Conservation (phyloP, 2,329 filamentous ascomycete genomes). For the Torrubiellomyces zombiae region DNA sequence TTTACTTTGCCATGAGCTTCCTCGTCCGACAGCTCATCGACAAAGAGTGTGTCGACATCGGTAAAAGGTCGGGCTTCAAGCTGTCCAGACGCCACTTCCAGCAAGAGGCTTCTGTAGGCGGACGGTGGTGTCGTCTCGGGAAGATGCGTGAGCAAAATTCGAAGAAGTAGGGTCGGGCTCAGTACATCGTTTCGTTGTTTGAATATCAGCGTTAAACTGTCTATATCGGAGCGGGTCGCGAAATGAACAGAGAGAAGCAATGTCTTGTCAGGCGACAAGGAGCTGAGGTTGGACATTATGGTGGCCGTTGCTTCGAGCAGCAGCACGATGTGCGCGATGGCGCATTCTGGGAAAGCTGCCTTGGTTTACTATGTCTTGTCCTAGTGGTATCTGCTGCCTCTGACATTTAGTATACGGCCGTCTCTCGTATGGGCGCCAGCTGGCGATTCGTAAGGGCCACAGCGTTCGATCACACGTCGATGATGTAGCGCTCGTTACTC, state of each 20-base stretch:
- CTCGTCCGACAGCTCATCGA: slow-evolving; percentile 43
- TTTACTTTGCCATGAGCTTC: slow-evolving; percentile 46
- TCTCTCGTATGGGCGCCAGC: no score
- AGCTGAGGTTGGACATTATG: no score
- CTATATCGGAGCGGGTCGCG: slow-evolving; percentile 48
- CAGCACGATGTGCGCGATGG: no score
- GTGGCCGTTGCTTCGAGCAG: no score
- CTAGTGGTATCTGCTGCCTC: no score
- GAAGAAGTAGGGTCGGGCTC: slow-evolving; percentile 52
- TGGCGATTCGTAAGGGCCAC: no score
- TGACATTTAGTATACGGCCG: no score
- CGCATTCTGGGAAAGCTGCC: no score
- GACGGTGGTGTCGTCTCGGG: slow-evolving; percentile 52
- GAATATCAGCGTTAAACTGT: slow-evolving; percentile 44
- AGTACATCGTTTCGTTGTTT: no score
- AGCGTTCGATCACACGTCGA: no score
- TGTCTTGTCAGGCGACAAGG: slow-evolving; percentile 49
- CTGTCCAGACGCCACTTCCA: slow-evolving; percentile 34
- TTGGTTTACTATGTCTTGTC: no score
- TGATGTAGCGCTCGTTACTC: no score
- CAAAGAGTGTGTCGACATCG: slow-evolving; percentile 36
- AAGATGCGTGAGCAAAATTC: slow-evolving; percentile 60
- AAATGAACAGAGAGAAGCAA: slow-evolving; percentile 58
- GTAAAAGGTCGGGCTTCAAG: slow-evolving; percentile 22
- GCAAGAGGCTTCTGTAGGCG: slow-evolving; percentile 45